Conservation (phyloP, 139 green algal species). For the Volvox reticuliferus region DNA sequence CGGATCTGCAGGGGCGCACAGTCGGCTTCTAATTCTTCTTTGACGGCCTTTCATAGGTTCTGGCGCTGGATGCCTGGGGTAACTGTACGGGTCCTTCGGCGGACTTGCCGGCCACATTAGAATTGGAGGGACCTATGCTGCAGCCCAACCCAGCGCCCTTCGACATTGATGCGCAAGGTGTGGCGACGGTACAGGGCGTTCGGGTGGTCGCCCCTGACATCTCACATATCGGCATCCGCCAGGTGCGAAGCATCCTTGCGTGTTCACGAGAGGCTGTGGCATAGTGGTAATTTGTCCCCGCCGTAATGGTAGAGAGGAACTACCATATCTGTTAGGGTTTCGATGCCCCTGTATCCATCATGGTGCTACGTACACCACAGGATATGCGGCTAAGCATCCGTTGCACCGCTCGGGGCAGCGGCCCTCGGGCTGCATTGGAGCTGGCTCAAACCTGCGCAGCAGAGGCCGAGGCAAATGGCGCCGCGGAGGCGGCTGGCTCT, state of each 20-base stretch:
- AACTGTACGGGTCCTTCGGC: slow-evolving; percentile 62
- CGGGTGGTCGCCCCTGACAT: neutral
- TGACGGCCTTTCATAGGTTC: slow-evolving; percentile 1
- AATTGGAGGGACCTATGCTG: slow-evolving; percentile 47
- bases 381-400: neutral
- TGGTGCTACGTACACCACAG: neutral
- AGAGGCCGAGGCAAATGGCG: neutral
- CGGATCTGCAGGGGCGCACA: too few relatives aligned
- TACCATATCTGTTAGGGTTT: too few relatives aligned
- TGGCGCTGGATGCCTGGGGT: slow-evolving; percentile 70
- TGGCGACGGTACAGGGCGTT: slow-evolving; percentile 13
- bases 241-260: neutral
- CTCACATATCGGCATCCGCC: neutral
- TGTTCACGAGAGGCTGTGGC: too few relatives aligned
- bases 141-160: slow-evolving; percentile 33
- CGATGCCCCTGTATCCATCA: too few relatives aligned
- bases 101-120: slow-evolving; percentile 58
- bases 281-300: too few relatives aligned
- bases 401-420: neutral
- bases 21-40: too few relatives aligned
- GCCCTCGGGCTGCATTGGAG: slow-evolving; percentile 4
- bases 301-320: too few relatives aligned
- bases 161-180: slow-evolving; percentile 39
- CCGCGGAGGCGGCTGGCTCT: neutral
- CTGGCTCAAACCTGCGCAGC: neutral